Evolutionary conservation across 306 rosid genomes (phyloP), one percentile per base, ranked within the genome.

Genomic region (Cotoneaster glaucophyllus): DNA sequence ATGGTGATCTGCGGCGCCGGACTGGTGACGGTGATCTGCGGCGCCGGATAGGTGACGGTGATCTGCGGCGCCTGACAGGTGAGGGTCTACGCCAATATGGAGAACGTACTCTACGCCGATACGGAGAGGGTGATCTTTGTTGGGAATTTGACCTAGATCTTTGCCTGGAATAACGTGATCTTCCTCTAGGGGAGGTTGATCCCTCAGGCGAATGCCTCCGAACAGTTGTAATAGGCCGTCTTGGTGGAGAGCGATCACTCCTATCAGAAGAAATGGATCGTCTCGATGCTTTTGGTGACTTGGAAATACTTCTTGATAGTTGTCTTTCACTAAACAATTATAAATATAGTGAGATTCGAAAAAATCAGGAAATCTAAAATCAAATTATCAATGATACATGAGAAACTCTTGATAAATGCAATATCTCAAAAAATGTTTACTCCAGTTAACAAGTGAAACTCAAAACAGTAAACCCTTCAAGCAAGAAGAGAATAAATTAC

Each of bases 291-390:
- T 69, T 78, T 13, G 91, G 91, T 54, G 97, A 90, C 74, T 85
- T 75, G 24, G 97, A 92, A 71, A 84, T 32, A 63, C 97, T 92
- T 70, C 84, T 88, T 58, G 96, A 84, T 76, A 75, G 80, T 41
- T 70, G 82, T 48, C 89, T 81, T 65, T 79, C 86, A 80, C 90
- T 80, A 66, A 77, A 78, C 37, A 69, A 76, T 58, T 12, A 62
- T 29, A 57, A 61, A 25, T 41, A 74, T 43, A 67, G 70, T 71
- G 25, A 70, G 66, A 80, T 39, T 52, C 71, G 15, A 71, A 73
- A n/a, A 25, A 24, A 32, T 67, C 21, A 41, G 34, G 32, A 83
- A 73, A 37, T 63, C n/a, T 4, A 59, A 69, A 79, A 59, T 11
- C 18, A 81, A 67, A 71, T 73, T 29, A 70, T 21, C n/a, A 72